Conservation (phyloP, 495 filamentous ascomycete genomes). For the Thermothielavioides terrestris region DNA sequence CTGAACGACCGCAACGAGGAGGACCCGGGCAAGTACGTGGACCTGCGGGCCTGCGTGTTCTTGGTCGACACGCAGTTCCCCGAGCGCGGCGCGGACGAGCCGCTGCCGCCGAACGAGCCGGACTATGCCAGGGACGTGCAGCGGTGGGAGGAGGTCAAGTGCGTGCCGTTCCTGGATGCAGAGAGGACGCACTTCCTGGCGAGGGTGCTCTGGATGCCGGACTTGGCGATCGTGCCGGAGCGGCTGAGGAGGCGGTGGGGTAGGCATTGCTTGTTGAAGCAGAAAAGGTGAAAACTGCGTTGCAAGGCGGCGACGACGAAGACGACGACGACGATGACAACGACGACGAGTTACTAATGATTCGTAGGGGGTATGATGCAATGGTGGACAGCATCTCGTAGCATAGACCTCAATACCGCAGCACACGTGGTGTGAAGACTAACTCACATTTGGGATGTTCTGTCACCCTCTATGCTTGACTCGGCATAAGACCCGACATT, state of each 20-base stretch:
- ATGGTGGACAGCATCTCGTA: too few species aligned
- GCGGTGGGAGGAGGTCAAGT: constrained; percentile 67
- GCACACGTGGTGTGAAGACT: too few species aligned
- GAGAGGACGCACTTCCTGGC: constrained; percentile 61
- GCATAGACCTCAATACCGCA: too few species aligned
- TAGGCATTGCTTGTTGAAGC: constrained; percentile 67
- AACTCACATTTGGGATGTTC: too few species aligned
- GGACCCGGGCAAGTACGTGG: constrained; percentile 79
- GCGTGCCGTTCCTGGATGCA: constrained; percentile 73
- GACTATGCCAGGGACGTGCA: constrained; percentile 59
- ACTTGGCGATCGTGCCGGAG: constrained; percentile 59
- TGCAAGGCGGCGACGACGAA: neutral
- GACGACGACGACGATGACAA: too few species aligned
- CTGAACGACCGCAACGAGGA: constrained; percentile 92
- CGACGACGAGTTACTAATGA: too few species aligned
- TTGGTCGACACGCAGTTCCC: constrained; percentile 83
- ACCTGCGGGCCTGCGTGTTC: constrained; percentile 67
- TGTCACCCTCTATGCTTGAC: too few species aligned
- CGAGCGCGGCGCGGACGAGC: constrained; percentile 26
- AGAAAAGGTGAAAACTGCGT: constrained; percentile 26
- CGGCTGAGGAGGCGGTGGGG: constrained; percentile 68
- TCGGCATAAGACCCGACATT: too few species aligned
- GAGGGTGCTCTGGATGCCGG: constrained; percentile 79
- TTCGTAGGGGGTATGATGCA: too few species aligned
- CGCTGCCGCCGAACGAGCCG: constrained; percentile 55